Conservation (phyloP, 2,329 filamentous ascomycete genomes). For the Coniochaeta hoffmannii region DNA sequence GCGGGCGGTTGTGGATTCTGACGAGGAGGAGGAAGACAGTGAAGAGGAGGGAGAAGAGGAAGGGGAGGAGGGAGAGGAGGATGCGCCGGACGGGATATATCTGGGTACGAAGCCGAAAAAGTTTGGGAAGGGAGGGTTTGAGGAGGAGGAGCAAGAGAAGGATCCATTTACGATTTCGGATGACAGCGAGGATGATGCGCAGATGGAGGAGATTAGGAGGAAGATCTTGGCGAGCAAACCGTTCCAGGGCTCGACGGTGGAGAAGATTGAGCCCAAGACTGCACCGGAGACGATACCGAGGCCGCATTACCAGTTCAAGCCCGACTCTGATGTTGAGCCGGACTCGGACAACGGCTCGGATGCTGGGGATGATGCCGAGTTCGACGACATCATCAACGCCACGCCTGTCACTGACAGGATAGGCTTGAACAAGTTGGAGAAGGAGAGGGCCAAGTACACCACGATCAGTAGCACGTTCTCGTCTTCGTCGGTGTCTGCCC, state of each 20-base stretch:
- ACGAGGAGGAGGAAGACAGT: constrained; percentile 38
- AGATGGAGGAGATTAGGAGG: constrained; percentile 87
- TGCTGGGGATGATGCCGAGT: constrained; percentile 64
- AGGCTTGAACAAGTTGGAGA: constrained; percentile 53
- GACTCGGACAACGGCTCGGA: constrained; percentile 60
- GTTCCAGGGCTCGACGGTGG: constrained; percentile 52
- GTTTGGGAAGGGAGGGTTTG: constrained; percentile 13
- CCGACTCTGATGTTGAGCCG: constrained; percentile 61
- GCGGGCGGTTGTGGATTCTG: constrained; percentile 40
- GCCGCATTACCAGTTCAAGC: constrained; percentile 41
- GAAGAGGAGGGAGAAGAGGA: constrained; percentile 35
- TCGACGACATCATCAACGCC: constrained; percentile 89
- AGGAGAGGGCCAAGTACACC: constrained; percentile 41
- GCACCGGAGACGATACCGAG: constrained; percentile 54
- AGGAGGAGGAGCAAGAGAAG: constrained; percentile 38
- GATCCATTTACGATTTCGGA: constrained; percentile 75
- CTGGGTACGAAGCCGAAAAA: constrained; percentile 43
- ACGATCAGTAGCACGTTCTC: constrained; percentile 45
- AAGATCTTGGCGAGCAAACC: constrained; percentile 88
- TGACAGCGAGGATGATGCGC: constrained; percentile 66
- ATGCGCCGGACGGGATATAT: constrained; percentile 50
- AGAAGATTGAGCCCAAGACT: constrained; percentile 41
- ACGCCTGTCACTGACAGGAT: constrained; percentile 82
- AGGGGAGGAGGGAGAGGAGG: constrained; percentile 29
- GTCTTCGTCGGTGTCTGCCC: constrained; percentile 39